Conservation (phyloP, 2,329 filamentous ascomycete genomes). For the Neocatenulostroma microsporum region DNA sequence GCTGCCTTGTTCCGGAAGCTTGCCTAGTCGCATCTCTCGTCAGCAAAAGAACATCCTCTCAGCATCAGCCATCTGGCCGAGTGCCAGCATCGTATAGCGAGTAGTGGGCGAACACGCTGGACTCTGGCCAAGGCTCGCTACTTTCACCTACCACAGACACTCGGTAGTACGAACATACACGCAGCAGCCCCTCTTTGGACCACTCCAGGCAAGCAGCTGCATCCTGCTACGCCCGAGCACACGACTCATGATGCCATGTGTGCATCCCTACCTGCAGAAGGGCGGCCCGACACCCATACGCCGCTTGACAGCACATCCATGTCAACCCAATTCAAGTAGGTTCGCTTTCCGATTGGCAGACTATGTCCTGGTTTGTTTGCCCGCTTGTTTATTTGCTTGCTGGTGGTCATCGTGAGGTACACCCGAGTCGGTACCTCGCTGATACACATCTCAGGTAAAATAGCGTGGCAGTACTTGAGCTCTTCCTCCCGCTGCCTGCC, state of each 20-base stretch:
- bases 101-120: not conserved
- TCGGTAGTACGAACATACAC: too few species aligned
- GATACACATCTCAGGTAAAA: too few species aligned
- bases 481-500: not conserved
- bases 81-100: not conserved
- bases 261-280: constrained; percentile 2
- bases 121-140: not conserved
- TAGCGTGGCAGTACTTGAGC: too few species aligned
- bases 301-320: constrained; percentile 11
- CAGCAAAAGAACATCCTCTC: not conserved
- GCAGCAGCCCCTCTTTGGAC: too few species aligned
- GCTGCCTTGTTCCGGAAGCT: not conserved
- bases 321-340: constrained; percentile 6
- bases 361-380: not conserved
- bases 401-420: not conserved
- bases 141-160: too few species aligned
- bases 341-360: constrained; percentile 5
- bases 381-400: constrained; percentile 2
- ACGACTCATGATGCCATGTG: not conserved
- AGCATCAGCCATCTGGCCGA: not conserved
- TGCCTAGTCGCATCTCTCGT: constrained; percentile 1
- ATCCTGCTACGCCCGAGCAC: not conserved
- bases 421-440: not conserved
- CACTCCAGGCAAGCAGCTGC: too few species aligned
- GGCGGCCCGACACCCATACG: constrained; percentile 6